Percentiles rank a stretch among this genome's conserved stretches.
phyloP scores from a whole-genome alignment of 202 grass and related monocot species.

The Hordeum pubiflorum region DNA sequence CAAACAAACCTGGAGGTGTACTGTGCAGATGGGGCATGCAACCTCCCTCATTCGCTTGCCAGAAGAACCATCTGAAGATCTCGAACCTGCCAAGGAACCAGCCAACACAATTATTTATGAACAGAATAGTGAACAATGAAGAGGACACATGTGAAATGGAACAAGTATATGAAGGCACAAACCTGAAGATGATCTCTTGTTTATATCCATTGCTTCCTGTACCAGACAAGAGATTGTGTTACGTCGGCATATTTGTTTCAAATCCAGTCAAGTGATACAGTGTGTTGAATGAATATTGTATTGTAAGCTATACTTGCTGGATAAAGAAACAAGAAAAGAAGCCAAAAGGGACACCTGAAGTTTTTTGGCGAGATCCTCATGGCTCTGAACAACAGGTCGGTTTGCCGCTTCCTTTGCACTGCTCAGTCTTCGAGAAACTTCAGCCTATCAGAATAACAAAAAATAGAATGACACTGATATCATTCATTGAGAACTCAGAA shows the following conservation, averaged over 20 bases:
- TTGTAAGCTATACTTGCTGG: neutral
- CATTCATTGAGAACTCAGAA: conserved; percentile 1
- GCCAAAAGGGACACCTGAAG: conserved; percentile 53
- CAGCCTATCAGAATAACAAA: conserved; percentile 42
- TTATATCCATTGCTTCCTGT: conserved; percentile 97
- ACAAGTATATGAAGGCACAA: neutral
- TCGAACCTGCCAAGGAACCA: conserved; percentile 28
- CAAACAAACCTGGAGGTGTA: conserved; percentile 74
- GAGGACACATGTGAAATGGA: neutral
- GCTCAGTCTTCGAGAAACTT: conserved; percentile 79
- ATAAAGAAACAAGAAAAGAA: neutral
- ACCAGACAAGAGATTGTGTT: conserved; percentile 7
- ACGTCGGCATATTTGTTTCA: neutral
- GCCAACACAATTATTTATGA: neutral
- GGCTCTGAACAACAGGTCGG: conserved; percentile 73
- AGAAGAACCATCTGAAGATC: conserved; percentile 54
- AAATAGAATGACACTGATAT: neutral
- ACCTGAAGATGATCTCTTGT: conserved; percentile 81
- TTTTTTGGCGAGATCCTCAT: conserved; percentile 90
- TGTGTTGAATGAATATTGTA: neutral
- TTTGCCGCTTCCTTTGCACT: conserved; percentile 67
- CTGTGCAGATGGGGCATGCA: conserved; percentile 83
- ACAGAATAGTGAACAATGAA: neutral
- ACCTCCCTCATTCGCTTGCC: conserved; percentile 78
- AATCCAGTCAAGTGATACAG: neutral